Conservation (phyloP, 73 alveolate species). For the Tetrahymena elliotti region DNA sequence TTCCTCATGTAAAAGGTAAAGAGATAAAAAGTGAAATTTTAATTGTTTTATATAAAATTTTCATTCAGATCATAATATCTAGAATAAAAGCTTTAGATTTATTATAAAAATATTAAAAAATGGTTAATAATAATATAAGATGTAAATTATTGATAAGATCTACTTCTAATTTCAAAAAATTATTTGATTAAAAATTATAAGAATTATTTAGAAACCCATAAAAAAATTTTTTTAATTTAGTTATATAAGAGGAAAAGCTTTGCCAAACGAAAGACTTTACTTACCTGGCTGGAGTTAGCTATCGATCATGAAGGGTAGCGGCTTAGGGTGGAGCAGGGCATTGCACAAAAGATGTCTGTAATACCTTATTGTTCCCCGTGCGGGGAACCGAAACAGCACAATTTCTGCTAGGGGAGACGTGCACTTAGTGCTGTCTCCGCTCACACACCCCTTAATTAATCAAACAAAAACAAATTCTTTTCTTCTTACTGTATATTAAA, state of each 20-base stretch:
- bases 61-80: too few relatives aligned
- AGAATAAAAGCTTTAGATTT: too few relatives aligned
- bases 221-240: not conserved
- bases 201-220: not conserved
- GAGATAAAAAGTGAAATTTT: too few relatives aligned
- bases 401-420: slow-evolving; percentile 1
- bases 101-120: too few relatives aligned
- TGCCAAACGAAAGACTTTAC: not conserved
- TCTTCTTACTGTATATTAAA: not conserved
- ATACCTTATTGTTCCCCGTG: slow-evolving; percentile 2
- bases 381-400: slow-evolving; percentile 5
- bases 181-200: too few relatives aligned
- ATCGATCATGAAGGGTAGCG: not conserved
- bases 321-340: not conserved
- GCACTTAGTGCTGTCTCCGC: slow-evolving; percentile 2
- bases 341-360: not conserved
- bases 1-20: too few relatives aligned
- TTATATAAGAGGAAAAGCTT: not conserved
- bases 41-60: too few relatives aligned
- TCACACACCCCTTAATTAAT: slow-evolving; percentile 1
- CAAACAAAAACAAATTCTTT: not conserved
- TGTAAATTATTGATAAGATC: not conserved
- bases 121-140: not conserved
- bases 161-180: not conserved
- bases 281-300: not conserved